These are phyloP conservation scores for Blastobotrys buckinghamii DNA, from an alignment of 1,139 yeast genomes.

Conservation along the genomic window DNA sequence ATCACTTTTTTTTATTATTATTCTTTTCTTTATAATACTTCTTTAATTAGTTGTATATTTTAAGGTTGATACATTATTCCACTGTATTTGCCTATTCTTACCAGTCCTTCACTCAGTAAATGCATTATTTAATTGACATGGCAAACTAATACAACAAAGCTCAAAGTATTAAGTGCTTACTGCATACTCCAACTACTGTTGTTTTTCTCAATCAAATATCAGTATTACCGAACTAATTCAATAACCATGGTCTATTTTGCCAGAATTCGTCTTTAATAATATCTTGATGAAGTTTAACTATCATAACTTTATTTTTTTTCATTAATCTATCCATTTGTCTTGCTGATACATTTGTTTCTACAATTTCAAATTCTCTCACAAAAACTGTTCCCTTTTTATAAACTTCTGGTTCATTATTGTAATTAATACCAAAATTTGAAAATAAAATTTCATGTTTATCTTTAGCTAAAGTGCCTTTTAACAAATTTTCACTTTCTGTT, in stretches of 20 bases:
- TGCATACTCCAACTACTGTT: too few species aligned
- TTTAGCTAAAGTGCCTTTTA: constrained; percentile 66
- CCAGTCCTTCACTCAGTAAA: too few species aligned
- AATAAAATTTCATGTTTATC: constrained; percentile 89
- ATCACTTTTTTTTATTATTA: too few species aligned
- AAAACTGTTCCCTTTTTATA: constrained; percentile 80
- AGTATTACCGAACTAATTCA: background rate
- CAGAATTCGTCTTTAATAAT: constrained; percentile 29
- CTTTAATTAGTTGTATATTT: too few species aligned
- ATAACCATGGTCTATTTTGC: constrained; percentile 20
- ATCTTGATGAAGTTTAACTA: constrained; percentile 41
- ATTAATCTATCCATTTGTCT: constrained; percentile 51
- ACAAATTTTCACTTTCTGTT: constrained; percentile 66
- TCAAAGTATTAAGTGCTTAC: too few species aligned
- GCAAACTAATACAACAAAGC: too few species aligned
- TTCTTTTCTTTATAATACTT: too few species aligned
- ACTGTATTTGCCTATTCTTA: too few species aligned
- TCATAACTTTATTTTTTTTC: constrained; percentile 44
- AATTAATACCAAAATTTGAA: constrained; percentile 71
- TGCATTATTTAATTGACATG: too few species aligned
- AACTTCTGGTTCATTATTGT: constrained; percentile 84
- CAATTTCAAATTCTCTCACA: constrained; percentile 44
- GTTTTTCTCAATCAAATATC: too few species aligned
- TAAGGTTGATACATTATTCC: too few species aligned
- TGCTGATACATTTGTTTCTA: constrained; percentile 23